Evolutionary conservation across 257 asterid genomes (phyloP), one percentile per base, ranked within the genome.

Genomic region (Nicotiana sylvestris): DNA sequence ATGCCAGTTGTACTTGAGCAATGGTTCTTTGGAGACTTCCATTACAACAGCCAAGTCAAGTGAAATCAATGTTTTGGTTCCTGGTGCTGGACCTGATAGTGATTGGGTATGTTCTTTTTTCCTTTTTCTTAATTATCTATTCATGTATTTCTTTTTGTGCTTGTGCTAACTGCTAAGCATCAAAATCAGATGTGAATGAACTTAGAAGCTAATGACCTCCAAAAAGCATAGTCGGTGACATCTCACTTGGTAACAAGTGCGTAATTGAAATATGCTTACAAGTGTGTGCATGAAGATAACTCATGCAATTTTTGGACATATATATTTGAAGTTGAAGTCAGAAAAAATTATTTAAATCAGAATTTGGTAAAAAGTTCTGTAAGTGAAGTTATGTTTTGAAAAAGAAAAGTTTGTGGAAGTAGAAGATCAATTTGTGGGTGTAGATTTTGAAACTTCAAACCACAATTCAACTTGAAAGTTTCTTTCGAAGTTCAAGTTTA

Each of bases 21-120:
- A 93, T 89, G 97, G 91, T 58, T 92, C 99, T 82, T 86, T 94
- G 90, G 90, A 84, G 82, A 92, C 98, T 84, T 93, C 98, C 80
- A 86, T 96, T 72, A 93, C 98, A 15, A 92, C 99, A 46, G 98
- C 98, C 43, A 96, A 94, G 93, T 94, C 98, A 7, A 94, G 97
- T 86, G 98, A 96, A 83, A 82, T 96, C 83, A 96, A 96, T 80
- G 92, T 96, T 13, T 69, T 96, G 90, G 96, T 94, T 37, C 99
- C 99, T 83, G 96, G 91, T 69, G 85, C 97, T 21, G 95, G 89
- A 61, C 77, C 97, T 21, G 94, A 94, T 83, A 92, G 92, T 84
- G 99, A 96, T 85, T 96, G 97, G 99, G 99, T 94, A 92, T 51
- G 80, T 76, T 76, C 43, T 27, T 51, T 32, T 51, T 51, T 46